A percentile compares a stretch with the other conserved stretches of the same genome.
Evolutionary conservation across 2,329 filamentous ascomycete genomes (phyloP).

Genomic region (Sporothrix inflata): DNA sequence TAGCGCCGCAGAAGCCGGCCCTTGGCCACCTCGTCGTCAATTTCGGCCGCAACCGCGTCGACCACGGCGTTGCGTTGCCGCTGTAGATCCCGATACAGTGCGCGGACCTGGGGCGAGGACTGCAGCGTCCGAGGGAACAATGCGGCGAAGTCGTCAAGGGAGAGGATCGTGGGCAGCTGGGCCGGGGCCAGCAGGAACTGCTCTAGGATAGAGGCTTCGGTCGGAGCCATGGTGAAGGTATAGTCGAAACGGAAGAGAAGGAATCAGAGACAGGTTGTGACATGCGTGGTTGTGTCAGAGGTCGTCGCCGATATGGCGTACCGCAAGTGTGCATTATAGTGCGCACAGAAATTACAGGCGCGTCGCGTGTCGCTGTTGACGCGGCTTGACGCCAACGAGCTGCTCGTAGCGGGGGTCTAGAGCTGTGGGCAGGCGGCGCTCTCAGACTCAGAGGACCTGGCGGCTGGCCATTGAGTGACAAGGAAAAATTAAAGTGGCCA

Average conservation of each 20-base stretch:
- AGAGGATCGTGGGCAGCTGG: constrained; percentile 71
- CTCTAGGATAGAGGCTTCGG: constrained; percentile 73
- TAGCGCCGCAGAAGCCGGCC: constrained; percentile 62
- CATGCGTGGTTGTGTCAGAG: neutral
- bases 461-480: neutral
- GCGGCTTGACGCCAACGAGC: constrained; percentile 23
- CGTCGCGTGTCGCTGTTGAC: constrained; percentile 28
- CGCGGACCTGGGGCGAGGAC: constrained; percentile 66
- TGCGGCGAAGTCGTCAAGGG: constrained; percentile 73
- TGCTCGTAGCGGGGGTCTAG: constrained; percentile 1
- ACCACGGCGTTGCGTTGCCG: constrained; percentile 70
- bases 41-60: constrained; percentile 67
- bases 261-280: neutral
- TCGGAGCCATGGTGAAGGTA: constrained; percentile 60
- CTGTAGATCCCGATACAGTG: constrained; percentile 79
- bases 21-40: constrained; percentile 63
- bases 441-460: neutral
- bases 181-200: constrained; percentile 80
- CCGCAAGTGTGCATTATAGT: constrained; percentile 4
- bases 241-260: neutral
- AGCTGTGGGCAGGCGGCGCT: neutral
- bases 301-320: neutral
- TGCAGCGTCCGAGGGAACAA: constrained; percentile 73
- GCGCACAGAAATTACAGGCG: constrained; percentile 15
- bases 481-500: constrained; percentile 16